Conservation (phyloP, 2,329 filamentous ascomycete genomes). For the Setomelanomma holmii region DNA sequence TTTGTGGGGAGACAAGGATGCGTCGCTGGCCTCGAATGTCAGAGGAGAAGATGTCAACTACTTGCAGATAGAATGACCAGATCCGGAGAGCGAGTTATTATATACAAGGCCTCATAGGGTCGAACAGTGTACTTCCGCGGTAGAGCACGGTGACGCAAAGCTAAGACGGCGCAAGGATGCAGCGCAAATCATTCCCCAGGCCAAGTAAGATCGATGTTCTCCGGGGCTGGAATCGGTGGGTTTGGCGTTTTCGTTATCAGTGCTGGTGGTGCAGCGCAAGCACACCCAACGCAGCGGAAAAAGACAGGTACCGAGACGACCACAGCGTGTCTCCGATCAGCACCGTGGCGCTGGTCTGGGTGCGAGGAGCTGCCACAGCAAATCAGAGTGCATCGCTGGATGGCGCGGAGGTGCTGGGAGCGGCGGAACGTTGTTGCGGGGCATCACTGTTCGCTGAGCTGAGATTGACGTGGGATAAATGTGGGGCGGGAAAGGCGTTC, state of each 20-base stretch:
- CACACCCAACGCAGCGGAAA: slow-evolving; percentile 20
- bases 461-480: slow-evolving; percentile 38
- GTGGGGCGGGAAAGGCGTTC: slow-evolving; percentile 40
- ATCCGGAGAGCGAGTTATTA: slow-evolving; percentile 26
- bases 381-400: slow-evolving; percentile 13
- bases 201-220: slow-evolving; percentile 34
- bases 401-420: slow-evolving; percentile 6
- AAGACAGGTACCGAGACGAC: slow-evolving; percentile 19
- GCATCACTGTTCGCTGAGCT: slow-evolving; percentile 20
- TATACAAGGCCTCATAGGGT: slow-evolving; percentile 29
- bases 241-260: slow-evolving; percentile 39
- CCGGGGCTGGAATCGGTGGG: slow-evolving; percentile 21
- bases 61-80: slow-evolving; percentile 23
- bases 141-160: slow-evolving; percentile 37
- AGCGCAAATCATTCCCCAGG: slow-evolving; percentile 25
- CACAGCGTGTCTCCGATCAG: slow-evolving; percentile 23
- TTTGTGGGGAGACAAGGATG: slow-evolving; percentile 8
- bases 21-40: slow-evolving; percentile 11
- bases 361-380: slow-evolving; percentile 11
- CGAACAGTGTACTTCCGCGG: slow-evolving; percentile 44
- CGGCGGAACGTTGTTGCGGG: slow-evolving; percentile 26
- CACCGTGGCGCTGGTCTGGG: slow-evolving; percentile 21
- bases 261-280: slow-evolving; percentile 6
- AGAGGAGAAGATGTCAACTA: slow-evolving; percentile 11
- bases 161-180: slow-evolving; percentile 26